Percentiles rank a stretch among this genome's conserved stretches.
Conservation (phyloP, 2,329 filamentous ascomycete genomes). For the Arthrobotrys iridis region DNA sequence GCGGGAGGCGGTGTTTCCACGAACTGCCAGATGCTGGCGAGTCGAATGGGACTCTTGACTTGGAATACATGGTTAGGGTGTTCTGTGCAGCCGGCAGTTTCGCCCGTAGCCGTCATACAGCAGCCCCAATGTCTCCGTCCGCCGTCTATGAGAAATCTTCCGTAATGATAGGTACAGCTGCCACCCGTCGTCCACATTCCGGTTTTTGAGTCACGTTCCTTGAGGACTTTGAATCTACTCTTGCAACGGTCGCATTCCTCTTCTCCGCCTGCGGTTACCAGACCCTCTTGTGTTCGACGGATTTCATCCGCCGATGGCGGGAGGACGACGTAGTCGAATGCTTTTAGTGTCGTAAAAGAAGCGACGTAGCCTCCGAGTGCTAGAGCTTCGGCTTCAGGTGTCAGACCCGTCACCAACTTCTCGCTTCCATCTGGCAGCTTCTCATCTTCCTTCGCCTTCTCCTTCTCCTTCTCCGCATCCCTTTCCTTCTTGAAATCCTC, state of each 20-base stretch:
- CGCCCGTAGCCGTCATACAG: constrained; percentile 78
- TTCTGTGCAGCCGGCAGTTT: constrained; percentile 77
- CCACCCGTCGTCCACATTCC: constrained; percentile 80
- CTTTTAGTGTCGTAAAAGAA: constrained; percentile 71
- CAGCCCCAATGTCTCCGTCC: constrained; percentile 76
- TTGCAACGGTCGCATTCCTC: constrained; percentile 89
- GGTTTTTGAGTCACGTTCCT: constrained; percentile 78
- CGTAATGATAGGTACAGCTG: constrained; percentile 81
- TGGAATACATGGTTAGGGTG: constrained; percentile 86
- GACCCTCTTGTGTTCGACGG: constrained; percentile 71
- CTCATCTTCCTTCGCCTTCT: constrained; percentile 58
- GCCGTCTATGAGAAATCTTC: constrained; percentile 66
- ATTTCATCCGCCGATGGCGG: constrained; percentile 75
- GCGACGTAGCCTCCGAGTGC: constrained; percentile 73
- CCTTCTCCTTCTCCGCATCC: constrained; percentile 61
- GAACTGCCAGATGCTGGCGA: constrained; percentile 83
- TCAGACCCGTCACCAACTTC: constrained; percentile 75
- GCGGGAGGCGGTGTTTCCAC: constrained; percentile 71
- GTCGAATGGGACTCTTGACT: constrained; percentile 75
- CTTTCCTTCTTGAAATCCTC: constrained; percentile 76
- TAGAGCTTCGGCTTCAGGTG: constrained; percentile 72
- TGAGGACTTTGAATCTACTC: constrained; percentile 87
- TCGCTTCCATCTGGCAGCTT: constrained; percentile 13
- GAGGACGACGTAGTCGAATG: constrained; percentile 78
- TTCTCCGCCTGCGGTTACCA: constrained; percentile 76